Conservation (phyloP, 2,329 filamentous ascomycete genomes). For the Grosmannia serpens region DNA sequence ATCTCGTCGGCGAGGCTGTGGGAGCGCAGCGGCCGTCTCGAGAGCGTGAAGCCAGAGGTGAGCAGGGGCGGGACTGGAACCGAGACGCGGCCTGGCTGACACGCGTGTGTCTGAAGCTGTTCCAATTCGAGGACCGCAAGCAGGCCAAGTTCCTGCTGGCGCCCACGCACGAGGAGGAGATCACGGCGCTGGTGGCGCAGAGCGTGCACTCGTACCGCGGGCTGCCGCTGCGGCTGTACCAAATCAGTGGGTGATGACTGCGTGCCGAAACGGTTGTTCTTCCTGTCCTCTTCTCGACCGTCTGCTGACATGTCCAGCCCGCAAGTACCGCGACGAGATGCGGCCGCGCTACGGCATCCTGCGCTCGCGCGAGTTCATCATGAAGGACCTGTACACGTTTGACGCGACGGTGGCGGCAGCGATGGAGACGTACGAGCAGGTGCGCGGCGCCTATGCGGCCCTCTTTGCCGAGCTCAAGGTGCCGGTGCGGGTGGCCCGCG, state of each 20-base stretch:
- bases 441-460: constrained; percentile 59
- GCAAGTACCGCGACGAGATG: constrained; percentile 91
- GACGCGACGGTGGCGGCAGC: constrained; percentile 59
- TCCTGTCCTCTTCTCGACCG: background rate
- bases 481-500: constrained; percentile 73
- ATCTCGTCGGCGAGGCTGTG: constrained; percentile 79
- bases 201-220: constrained; percentile 74
- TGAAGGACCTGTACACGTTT: constrained; percentile 98
- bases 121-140: constrained; percentile 70
- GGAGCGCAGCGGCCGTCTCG: constrained; percentile 71
- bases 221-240: constrained; percentile 77
- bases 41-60: constrained; percentile 62
- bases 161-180: constrained; percentile 94
- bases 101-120: constrained; percentile 51
- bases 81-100: background rate
- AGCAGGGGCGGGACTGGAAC: background rate
- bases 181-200: constrained; percentile 67
- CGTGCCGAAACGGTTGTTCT: background rate
- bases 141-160: constrained; percentile 64
- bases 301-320: constrained; percentile 34
- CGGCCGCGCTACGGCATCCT: constrained; percentile 81
- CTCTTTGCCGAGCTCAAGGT: constrained; percentile 77
- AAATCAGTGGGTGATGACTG: constrained; percentile 51
- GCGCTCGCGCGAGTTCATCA: constrained; percentile 80
- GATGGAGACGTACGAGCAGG: constrained; percentile 65